Evolutionary conservation across 2,329 filamentous ascomycete species (phyloP), one percentile per base, ranked within the genome.

Genomic region (Graphilbum ipis-grandicollis): DNA sequence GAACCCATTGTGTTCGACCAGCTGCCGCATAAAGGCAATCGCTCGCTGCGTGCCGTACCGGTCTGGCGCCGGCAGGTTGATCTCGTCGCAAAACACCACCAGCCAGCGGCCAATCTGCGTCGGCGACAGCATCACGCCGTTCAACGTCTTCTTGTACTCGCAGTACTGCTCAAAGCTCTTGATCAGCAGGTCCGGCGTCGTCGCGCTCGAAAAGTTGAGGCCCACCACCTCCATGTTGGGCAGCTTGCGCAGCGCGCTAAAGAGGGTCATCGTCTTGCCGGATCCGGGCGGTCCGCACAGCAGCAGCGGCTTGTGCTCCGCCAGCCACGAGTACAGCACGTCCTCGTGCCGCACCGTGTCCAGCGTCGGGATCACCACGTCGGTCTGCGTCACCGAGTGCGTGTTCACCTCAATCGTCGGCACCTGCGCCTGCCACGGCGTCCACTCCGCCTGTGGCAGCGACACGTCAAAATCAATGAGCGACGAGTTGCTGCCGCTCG

Each of bases 131-230:
- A 94, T 80, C 17, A 96, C 85, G 31, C 90, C 90, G 52, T 90
- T 96, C 34, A 96, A 64, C 0, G 90, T 96, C 70, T 98, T 98
- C 65, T 88, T 92, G 62, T 99, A 98, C 58, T 98, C 90, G 59
- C 90, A 99, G 57, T 98, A 94, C 55, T 98, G 92, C 60, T 98
- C 90, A 47, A 99, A 93, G 0, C 92, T 98, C 67, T 98, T 98
- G 64, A 98, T 86, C 43, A 99, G 71, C 21, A 99, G 73, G 56
- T 98, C 92, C 1, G 90, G 92, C 1, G 90, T 98, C 1, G 92
- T 99, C 2, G 90, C 92, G 49, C 90, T 98, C 5, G 92, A 98
- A 57, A 99, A 98, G 59, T 99, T 99, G 54, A 99, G 82, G 34
- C 90, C 90, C 23, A 98, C 92, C 40, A 94, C 85, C 58, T 98